Conservation (phyloP, 331 rosid species). For the Telfairia occidentalis region DNA sequence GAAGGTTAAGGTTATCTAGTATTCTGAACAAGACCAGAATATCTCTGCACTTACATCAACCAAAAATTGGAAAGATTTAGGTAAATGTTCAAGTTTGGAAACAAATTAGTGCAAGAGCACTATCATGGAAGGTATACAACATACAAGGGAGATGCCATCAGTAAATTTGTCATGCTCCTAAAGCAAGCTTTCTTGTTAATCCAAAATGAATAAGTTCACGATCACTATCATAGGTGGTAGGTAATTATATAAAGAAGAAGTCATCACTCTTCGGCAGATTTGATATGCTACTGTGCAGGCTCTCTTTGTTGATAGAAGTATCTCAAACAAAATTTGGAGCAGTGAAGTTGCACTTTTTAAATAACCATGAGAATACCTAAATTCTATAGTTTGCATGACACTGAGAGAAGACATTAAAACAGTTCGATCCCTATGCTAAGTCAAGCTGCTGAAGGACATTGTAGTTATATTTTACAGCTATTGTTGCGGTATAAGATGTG, state of each 20-base stretch:
- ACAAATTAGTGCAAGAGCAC: background rate
- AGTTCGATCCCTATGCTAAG: background rate
- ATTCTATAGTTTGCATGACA: background rate
- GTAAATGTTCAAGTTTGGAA: background rate
- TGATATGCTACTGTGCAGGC: constrained; percentile 1
- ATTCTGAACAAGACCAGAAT: background rate
- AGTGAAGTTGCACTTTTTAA: background rate
- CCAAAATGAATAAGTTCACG: background rate
- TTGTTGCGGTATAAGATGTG: background rate
- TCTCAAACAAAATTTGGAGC: background rate
- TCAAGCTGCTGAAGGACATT: background rate
- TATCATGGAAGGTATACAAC: background rate
- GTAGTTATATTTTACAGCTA: background rate
- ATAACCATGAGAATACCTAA: background rate
- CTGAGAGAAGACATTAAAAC: background rate
- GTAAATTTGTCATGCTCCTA: background rate
- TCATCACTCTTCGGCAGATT: background rate
- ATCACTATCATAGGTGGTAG: background rate
- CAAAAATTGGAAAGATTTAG: background rate
- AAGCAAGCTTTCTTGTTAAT: background rate
- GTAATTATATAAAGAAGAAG: background rate
- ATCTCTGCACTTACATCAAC: background rate
- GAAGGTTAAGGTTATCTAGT: constrained; percentile 10
- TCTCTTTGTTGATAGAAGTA: background rate
- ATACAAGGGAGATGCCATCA: background rate